Evolutionary conservation across 2,329 filamentous ascomycete genomes (phyloP).

Genomic region (Scedosporium dehoogii): DNA sequence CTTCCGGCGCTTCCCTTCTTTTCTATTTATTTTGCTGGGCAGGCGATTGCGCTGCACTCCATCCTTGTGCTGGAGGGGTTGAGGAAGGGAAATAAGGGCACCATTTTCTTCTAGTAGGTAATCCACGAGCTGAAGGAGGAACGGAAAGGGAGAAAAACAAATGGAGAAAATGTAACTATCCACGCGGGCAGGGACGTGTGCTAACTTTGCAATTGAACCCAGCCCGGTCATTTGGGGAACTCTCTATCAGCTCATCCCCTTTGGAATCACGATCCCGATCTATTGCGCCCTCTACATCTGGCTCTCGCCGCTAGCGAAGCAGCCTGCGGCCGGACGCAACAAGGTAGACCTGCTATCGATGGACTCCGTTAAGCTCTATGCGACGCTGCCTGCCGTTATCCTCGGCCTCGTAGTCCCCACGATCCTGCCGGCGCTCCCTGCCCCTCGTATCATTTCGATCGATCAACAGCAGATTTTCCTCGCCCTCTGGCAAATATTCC

Average conservation of each 20-base stretch:
- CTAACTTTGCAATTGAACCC: not conserved
- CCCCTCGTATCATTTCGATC: conserved; percentile 9
- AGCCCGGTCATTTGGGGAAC: conserved; percentile 15
- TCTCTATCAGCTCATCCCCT: conserved; percentile 14
- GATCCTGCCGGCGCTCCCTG: conserved; percentile 10
- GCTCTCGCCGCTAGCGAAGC: conserved; percentile 12
- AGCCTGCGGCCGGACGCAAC: conserved; percentile 4
- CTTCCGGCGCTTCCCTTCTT: conserved; percentile 11
- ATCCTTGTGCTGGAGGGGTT: conserved; percentile 13
- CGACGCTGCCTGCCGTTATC: conserved; percentile 9
- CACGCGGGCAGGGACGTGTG: not conserved
- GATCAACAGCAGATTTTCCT: conserved; percentile 12
- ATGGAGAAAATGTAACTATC: no score
- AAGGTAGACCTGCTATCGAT: conserved; percentile 9
- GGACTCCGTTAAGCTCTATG: conserved; percentile 6
- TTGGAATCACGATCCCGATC: conserved; percentile 14
- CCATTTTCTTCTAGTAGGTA: conserved; percentile 13
- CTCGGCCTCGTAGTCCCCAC: conserved; percentile 14
- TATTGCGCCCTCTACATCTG: conserved; percentile 14
- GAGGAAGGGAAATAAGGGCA: conserved; percentile 12
- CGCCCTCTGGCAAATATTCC: conserved; percentile 15
- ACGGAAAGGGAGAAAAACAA: no score
- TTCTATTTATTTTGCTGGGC: conserved; percentile 12
- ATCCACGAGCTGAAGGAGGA: no score
- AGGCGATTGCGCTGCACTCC: conserved; percentile 12